Conservation (phyloP, 2,329 filamentous ascomycete genomes). For the Apiospora sp. region DNA sequence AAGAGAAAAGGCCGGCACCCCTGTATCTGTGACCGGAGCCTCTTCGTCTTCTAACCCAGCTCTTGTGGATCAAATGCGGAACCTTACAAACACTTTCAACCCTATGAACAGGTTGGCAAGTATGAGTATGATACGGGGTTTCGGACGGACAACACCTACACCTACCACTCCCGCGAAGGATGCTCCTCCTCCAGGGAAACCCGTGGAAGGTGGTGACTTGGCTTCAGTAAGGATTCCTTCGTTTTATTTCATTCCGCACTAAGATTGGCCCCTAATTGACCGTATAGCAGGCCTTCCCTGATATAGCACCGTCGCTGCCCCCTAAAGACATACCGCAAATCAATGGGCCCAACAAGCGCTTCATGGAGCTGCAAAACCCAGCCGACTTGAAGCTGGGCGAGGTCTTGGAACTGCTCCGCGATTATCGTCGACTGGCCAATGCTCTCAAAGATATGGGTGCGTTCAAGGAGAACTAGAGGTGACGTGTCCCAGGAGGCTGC, state of each 20-base stretch:
- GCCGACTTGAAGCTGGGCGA: constrained; percentile 77
- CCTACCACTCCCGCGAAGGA: constrained; percentile 50
- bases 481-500: neutral
- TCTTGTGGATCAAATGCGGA: constrained; percentile 81
- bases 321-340: constrained; percentile 64
- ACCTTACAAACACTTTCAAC: constrained; percentile 81
- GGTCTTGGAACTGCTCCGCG: constrained; percentile 73
- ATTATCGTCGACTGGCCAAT: constrained; percentile 76
- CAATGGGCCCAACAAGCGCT: constrained; percentile 73
- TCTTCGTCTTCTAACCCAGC: constrained; percentile 60
- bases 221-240: constrained; percentile 56
- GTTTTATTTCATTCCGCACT: neutral
- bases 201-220: constrained; percentile 62
- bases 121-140: constrained; percentile 78
- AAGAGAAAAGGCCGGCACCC: constrained; percentile 47
- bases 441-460: constrained; percentile 69
- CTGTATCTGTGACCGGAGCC: constrained; percentile 41
- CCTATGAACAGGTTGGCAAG: constrained; percentile 80
- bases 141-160: constrained; percentile 65
- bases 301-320: constrained; percentile 62
- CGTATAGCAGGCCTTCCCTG: constrained; percentile 63
- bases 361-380: constrained; percentile 75
- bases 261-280: neutral
- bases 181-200: constrained; percentile 34
- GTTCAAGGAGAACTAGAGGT: constrained; percentile 53